A percentile compares a stretch with the other conserved stretches of the same genome.
Conservation (phyloP, 2,329 filamentous ascomycete species). For the Dactylonectria estremocensis region DNA sequence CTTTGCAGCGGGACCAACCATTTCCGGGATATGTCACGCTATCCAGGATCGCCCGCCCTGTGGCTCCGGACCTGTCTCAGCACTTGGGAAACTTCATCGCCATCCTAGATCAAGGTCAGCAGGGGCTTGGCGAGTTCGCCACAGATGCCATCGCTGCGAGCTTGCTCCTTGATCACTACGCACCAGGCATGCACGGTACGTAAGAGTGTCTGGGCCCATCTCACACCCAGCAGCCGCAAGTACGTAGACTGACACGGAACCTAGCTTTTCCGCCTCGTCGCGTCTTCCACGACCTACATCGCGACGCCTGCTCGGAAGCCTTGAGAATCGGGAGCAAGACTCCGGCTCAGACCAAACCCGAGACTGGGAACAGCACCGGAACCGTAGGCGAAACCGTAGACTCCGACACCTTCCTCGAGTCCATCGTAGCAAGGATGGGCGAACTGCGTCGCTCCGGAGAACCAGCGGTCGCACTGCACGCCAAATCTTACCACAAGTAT, state of each 20-base stretch:
- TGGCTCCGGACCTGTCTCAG: not conserved
- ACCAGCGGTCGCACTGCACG: conserved; percentile 16
- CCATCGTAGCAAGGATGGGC: conserved; percentile 2
- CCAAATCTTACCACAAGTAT: conserved; percentile 9
- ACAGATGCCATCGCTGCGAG: not conserved
- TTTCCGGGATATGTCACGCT: too few species aligned
- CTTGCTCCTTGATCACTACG: not conserved
- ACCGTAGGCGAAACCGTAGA: not conserved
- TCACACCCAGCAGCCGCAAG: not conserved
- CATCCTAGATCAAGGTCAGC: not conserved
- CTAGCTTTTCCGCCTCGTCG: not conserved
- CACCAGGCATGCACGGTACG: conserved; percentile 13
- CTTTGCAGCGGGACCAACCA: not conserved
- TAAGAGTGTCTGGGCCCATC: not conserved
- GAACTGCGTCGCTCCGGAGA: conserved; percentile 2
- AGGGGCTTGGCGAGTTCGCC: not conserved
- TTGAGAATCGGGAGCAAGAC: not conserved
- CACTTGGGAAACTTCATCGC: conserved; percentile 1
- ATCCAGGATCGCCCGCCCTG: conserved; percentile 1
- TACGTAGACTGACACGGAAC: not conserved
- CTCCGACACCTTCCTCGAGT: not conserved
- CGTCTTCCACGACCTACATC: not conserved
- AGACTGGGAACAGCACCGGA: not conserved
- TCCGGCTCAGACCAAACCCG: not conserved
- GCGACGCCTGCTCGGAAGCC: conserved; percentile 1